Percentiles rank a stretch among this genome's conserved stretches.
These are phyloP conservation scores for Herpetomonas samuelpessoai DNA, from an alignment of 208 protist species.

Conservation along the genomic window DNA sequence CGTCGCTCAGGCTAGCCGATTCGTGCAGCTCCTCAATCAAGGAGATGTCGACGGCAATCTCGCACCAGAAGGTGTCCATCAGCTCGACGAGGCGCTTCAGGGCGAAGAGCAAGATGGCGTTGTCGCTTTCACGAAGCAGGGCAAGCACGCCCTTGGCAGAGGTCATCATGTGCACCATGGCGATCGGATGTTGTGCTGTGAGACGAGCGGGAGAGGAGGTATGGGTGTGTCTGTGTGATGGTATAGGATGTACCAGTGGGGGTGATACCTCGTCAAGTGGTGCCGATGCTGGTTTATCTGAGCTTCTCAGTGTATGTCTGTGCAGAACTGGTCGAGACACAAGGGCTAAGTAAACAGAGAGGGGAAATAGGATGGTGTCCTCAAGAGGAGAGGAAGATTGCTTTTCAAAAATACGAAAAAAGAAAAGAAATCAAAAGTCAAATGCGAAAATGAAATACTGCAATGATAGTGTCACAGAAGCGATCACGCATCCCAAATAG, in stretches of 20 bases:
- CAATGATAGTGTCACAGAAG: neutral
- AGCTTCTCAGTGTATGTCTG: too few species aligned
- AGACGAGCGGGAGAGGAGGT: neutral
- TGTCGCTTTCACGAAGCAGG: slow-evolving; percentile 70
- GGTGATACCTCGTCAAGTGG: too few species aligned
- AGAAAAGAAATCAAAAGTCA: slow-evolving; percentile 2
- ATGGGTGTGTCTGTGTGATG: slow-evolving; percentile 12
- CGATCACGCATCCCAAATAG: neutral
- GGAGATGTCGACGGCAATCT: slow-evolving; percentile 75
- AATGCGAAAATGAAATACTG: slow-evolving; percentile 2
- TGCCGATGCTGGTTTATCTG: too few species aligned
- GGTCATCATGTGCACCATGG: slow-evolving; percentile 54
- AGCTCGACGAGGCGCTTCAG: slow-evolving; percentile 66
- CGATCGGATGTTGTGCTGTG: neutral
- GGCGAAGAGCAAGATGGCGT: slow-evolving; percentile 70
- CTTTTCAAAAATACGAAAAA: neutral
- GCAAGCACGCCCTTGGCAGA: slow-evolving; percentile 83
- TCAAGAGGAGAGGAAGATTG: neutral
- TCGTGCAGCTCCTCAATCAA: slow-evolving; percentile 85
- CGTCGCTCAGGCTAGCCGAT: slow-evolving; percentile 39
- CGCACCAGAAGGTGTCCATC: slow-evolving; percentile 90
- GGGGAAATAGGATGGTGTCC: neutral
- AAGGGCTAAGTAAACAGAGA: neutral
- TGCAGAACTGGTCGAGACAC: neutral
- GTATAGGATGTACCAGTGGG: too few species aligned